Evolutionary conservation across 1,284 basidiomycete species (phyloP), one percentile per base, ranked within the genome.

Genomic region (Heliocybe sulcata): DNA sequence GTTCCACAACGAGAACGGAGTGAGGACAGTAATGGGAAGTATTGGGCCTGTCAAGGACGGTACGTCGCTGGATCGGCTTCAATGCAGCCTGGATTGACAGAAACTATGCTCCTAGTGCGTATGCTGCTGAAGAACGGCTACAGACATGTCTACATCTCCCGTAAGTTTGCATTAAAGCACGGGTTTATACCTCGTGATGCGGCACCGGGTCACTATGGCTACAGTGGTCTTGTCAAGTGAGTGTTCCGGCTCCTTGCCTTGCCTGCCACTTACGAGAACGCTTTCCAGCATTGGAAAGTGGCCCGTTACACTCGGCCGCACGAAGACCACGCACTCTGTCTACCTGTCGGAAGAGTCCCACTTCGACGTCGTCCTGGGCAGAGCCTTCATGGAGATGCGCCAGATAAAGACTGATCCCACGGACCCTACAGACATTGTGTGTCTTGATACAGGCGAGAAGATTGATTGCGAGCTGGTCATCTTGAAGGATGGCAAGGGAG

Each of bases 71-170:
- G 2, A 10, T 54, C 52, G 8, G 35, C 42, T 55, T 57, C 45
- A 45, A 31, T 54, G 50, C 38, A 12, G 31, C 35, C 60, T 26
- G 50, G 48, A 45, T 45, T 31, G 25, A n/a, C 16, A 26, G 29
- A 49, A 47, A 48, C 45, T 55, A 45, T 38, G 29, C 45, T 45
- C 49, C 45, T 59, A 92, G 92, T 94, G 0, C 85, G 92, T 12
- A 97, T 98, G 94, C 77, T 94, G 31, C 79, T 98, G 63, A 96
- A 94, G 73, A 80, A 83, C n/a, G 95, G 96, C 3, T 91, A 99
- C 71, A 79, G 92, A 25, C 87, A 96, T 64, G 94, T 98, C 54
- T 99, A 99, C 71, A 88, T 99, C 58, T 96, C 94, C 20, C 83
- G 96, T 57, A 87, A 89, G 66, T 99, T 99, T 67, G 97, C 96